phyloP scores from a whole-genome alignment of 208 protist genomes.

The Blechomonas ayalai region DNA sequence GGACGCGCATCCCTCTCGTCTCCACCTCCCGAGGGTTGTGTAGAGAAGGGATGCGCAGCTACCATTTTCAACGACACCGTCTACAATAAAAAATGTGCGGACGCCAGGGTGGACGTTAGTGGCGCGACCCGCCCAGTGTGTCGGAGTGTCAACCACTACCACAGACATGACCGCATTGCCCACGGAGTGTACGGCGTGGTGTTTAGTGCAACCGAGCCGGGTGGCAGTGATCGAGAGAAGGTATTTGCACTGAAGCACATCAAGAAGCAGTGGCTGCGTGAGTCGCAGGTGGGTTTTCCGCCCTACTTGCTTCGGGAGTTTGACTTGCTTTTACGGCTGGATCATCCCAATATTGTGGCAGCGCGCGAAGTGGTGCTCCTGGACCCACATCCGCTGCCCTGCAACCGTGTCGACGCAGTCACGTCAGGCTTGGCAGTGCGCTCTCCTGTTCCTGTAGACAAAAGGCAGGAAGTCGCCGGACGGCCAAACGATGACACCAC shows the following conservation, averaged over 20 bases:
- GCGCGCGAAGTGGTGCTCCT: slow-evolving; percentile 43
- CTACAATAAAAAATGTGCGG: slow-evolving; percentile 11
- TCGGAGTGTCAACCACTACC: slow-evolving; percentile 57
- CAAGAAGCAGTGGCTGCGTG: slow-evolving; percentile 65
- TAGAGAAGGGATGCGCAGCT: too few species aligned
- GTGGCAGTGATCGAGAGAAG: slow-evolving; percentile 5
- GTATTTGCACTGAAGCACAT: slow-evolving; percentile 75
- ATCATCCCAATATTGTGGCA: slow-evolving; percentile 73
- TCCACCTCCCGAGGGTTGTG: too few species aligned
- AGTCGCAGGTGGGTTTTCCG: slow-evolving; percentile 75
- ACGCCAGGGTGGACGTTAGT: slow-evolving; percentile 22
- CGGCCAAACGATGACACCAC: not conserved
- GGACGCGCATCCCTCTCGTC: too few species aligned
- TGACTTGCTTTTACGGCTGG: slow-evolving; percentile 65
- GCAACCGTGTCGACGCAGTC: not conserved
- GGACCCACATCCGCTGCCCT: slow-evolving; percentile 5
- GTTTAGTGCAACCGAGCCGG: slow-evolving; percentile 26
- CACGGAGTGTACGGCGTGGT: slow-evolving; percentile 86
- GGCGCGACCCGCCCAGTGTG: slow-evolving; percentile 28
- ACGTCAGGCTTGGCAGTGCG: not conserved
- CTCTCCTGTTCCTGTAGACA: not conserved
- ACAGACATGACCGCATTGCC: slow-evolving; percentile 29
- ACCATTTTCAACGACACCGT: slow-evolving; percentile 12
- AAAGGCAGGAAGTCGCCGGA: not conserved
- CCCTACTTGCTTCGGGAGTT: slow-evolving; percentile 80